These are phyloP conservation scores for Pontederia paniculata DNA, from an alignment of 176 grass and related monocot genomes.

Conservation along the genomic window DNA sequence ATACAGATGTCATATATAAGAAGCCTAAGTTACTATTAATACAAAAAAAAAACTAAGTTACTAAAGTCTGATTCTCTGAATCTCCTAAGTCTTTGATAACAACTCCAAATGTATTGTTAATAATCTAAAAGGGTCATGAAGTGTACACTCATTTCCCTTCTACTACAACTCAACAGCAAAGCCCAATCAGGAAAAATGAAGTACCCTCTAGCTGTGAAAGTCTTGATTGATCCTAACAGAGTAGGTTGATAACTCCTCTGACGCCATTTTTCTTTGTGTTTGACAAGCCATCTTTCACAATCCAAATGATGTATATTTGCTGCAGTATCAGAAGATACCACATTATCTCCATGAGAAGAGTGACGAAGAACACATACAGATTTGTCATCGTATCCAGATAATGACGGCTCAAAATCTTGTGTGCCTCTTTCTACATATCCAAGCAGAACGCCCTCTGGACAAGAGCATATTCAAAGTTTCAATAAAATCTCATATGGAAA, in stretches of 20 bases:
- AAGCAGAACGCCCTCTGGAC: constrained; percentile 32
- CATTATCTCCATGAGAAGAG: constrained; percentile 9
- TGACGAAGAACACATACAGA: constrained; percentile 8
- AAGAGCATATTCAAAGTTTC: neutral
- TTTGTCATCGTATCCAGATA: constrained; percentile 20
- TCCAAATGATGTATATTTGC: constrained; percentile 14
- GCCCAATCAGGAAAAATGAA: neutral
- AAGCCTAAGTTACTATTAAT: no score
- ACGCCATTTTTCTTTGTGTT: neutral
- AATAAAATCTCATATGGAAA: neutral
- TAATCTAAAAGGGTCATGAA: no score
- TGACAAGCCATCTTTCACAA: constrained; percentile 4
- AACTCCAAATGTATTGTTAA: no score
- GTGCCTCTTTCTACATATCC: constrained; percentile 30
- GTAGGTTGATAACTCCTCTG: neutral
- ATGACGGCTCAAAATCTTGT: constrained; percentile 13
- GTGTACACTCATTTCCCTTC: no score
- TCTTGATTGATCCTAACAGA: neutral
- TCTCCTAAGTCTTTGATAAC: no score
- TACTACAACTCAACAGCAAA: no score
- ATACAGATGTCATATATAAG: no score
- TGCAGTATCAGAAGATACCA: constrained; percentile 8
- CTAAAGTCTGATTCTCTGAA: no score
- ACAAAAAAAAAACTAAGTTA: no score
- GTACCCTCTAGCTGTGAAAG: neutral